phyloP scores from a whole-genome alignment of 768 basidiomycete species.

The Tricholomella constricta region DNA sequence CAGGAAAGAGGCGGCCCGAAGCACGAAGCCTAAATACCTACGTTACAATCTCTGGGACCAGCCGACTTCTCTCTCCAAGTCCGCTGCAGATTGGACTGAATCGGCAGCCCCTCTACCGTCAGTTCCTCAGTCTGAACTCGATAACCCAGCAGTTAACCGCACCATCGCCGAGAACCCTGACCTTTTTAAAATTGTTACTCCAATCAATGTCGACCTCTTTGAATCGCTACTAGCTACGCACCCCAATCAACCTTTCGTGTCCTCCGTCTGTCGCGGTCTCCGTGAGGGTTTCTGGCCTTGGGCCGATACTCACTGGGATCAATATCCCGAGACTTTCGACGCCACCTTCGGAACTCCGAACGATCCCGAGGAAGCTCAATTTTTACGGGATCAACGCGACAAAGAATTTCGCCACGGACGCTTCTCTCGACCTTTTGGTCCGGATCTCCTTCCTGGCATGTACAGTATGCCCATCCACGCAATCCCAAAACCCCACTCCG shows the following conservation, averaged over 20 bases:
- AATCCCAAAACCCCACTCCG: too few species aligned
- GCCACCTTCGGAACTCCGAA: conserved; percentile 8
- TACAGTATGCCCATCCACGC: conserved; percentile 37
- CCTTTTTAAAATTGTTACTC: conserved; percentile 38
- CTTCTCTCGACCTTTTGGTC: conserved; percentile 34
- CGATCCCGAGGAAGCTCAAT: conserved; percentile 12
- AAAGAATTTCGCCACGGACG: conserved; percentile 23
- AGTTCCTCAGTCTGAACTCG: conserved; percentile 10
- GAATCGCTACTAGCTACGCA: conserved; percentile 26
- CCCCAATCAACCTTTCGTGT: conserved; percentile 43
- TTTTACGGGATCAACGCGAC: conserved; percentile 28
- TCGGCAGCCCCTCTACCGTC: conserved; percentile 13
- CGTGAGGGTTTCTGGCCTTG: conserved; percentile 47
- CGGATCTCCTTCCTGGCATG: conserved; percentile 45
- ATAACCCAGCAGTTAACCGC: conserved; percentile 11
- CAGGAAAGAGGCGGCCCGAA: background rate
- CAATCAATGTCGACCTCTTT: conserved; percentile 20
- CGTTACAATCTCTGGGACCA: background rate
- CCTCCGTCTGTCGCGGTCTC: conserved; percentile 30
- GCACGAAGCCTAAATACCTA: background rate
- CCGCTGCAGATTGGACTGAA: conserved; percentile 20
- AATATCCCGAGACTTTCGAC: conserved; percentile 24
- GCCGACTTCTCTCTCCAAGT: background rate
- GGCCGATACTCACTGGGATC: conserved; percentile 21
- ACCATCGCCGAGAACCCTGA: conserved; percentile 26